These are phyloP conservation scores for Laburnicola sp. DNA, from an alignment of 2,329 filamentous ascomycete species.

Conservation along the genomic window DNA sequence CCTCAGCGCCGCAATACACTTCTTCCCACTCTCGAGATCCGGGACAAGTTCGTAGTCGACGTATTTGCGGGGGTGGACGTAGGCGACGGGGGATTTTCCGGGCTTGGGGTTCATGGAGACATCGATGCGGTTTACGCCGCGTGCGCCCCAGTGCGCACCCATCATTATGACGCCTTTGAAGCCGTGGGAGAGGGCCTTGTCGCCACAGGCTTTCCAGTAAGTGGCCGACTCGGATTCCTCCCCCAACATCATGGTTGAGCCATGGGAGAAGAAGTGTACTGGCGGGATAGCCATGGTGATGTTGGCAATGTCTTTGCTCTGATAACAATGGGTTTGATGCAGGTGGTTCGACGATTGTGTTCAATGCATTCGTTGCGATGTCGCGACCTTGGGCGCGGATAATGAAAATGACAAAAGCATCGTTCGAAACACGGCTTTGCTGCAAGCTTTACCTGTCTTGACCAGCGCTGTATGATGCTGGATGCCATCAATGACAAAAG, in stretches of 20 bases:
- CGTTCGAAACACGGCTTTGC: too few species aligned
- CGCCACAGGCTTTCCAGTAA: slow-evolving; percentile 68
- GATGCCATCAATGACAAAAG: too few species aligned
- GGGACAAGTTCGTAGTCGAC: slow-evolving; percentile 62
- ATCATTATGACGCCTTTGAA: slow-evolving; percentile 68
- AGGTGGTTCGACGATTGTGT: too few species aligned
- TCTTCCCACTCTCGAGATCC: slow-evolving; percentile 57
- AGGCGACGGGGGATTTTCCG: slow-evolving; percentile 65
- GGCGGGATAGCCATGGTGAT: slow-evolving; percentile 50
- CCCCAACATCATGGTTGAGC: slow-evolving; percentile 73
- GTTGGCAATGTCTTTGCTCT: too few species aligned
- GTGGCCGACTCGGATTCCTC: slow-evolving; percentile 63
- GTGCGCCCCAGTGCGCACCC: slow-evolving; percentile 69
- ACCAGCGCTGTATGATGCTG: too few species aligned
- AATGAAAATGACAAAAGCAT: too few species aligned
- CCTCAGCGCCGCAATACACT: slow-evolving; percentile 56
- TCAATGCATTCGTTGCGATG: too few species aligned
- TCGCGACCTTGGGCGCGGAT: too few species aligned
- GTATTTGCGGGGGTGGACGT: slow-evolving; percentile 68
- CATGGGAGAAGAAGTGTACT: slow-evolving; percentile 70
- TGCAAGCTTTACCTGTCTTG: too few species aligned
- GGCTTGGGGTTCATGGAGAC: slow-evolving; percentile 64
- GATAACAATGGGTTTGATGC: too few species aligned
- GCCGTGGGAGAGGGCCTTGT: slow-evolving; percentile 61
- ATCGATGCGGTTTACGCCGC: slow-evolving; percentile 58